Percentiles rank a stretch among this genome's conserved stretches.
These are phyloP conservation scores for Radiomyces spectabilis DNA, from an alignment of 192 early-diverging fungal species.

Conservation along the genomic window DNA sequence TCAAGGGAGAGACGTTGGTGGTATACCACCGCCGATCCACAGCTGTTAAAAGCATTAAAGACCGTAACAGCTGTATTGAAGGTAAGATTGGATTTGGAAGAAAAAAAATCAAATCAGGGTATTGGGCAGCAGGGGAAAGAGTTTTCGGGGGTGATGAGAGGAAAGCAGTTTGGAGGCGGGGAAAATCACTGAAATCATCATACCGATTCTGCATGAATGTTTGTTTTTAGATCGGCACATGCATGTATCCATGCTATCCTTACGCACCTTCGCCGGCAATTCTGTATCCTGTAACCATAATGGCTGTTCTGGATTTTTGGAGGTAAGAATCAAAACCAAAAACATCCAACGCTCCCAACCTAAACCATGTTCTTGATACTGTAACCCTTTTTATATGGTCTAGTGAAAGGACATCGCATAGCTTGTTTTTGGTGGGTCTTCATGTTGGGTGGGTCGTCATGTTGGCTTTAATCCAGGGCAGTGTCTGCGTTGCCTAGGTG, in stretches of 20 bases:
- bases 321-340: conserved; percentile 9
- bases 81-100: conserved; percentile 1
- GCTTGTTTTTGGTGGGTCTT: conserved; percentile 4
- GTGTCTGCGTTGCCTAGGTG: no score
- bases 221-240: conserved; percentile 25
- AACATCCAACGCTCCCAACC: neutral
- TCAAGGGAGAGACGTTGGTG: neutral
- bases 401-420: conserved; percentile 10
- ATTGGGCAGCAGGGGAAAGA: no score
- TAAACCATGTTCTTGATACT: neutral
- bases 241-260: conserved; percentile 27
- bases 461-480: conserved; percentile 2
- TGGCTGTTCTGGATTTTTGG: conserved; percentile 34
- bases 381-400: neutral
- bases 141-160: no score
- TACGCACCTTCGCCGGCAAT: conserved; percentile 15
- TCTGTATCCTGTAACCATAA: conserved; percentile 26
- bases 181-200: no score
- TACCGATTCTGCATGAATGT: neutral
- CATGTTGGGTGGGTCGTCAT: conserved; percentile 19
- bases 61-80: conserved; percentile 1
- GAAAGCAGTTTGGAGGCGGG: no score
- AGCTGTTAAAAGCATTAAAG: neutral
- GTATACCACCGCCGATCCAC: no score
- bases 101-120: neutral